phyloP scores from a whole-genome alignment of 2,329 filamentous ascomycete genomes.

The Drechmeria coniospora region DNA sequence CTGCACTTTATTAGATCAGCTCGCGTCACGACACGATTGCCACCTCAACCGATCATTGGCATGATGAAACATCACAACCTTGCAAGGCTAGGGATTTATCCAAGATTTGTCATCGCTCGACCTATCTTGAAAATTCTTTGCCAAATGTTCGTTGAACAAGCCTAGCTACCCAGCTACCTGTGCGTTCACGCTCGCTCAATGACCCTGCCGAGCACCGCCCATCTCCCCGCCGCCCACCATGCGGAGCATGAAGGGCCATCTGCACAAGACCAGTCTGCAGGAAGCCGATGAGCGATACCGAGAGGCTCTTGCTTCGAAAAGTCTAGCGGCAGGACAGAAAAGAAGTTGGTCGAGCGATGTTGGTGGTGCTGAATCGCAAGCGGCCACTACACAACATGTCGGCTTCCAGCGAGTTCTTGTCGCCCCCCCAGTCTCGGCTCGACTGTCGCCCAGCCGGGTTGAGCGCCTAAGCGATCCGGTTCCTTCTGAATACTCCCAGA shows the following conservation, averaged over 20 bases:
- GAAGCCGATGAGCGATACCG: slow-evolving; percentile 24
- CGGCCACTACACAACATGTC: slow-evolving; percentile 6
- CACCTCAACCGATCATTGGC: too few relatives aligned
- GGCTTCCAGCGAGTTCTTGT: slow-evolving; percentile 19
- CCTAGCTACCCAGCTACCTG: too few relatives aligned
- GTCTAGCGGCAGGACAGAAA: slow-evolving; percentile 32
- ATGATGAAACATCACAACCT: too few relatives aligned
- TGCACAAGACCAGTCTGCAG: slow-evolving; percentile 36
- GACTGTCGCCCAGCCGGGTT: slow-evolving; percentile 30
- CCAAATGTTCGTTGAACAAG: too few relatives aligned
- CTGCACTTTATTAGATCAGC: too few relatives aligned
- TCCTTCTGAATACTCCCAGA: slow-evolving; percentile 41
- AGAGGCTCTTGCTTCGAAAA: slow-evolving; percentile 17
- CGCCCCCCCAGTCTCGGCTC: slow-evolving; percentile 14
- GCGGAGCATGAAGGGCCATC: slow-evolving; percentile 24
- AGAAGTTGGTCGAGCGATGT: slow-evolving; percentile 17
- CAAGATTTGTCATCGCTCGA: background rate
- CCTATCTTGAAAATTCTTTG: too few relatives aligned
- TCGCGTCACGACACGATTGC: too few relatives aligned
- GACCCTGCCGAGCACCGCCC: background rate
- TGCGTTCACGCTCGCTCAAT: slow-evolving; percentile 2
- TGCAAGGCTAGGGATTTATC: too few relatives aligned
- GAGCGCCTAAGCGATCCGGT: slow-evolving; percentile 13
- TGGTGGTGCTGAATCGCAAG: slow-evolving; percentile 3
- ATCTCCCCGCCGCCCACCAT: slow-evolving; percentile 12